Conservation (phyloP, 2,329 filamentous ascomycete species). For the Cyphellophora europaea region DNA sequence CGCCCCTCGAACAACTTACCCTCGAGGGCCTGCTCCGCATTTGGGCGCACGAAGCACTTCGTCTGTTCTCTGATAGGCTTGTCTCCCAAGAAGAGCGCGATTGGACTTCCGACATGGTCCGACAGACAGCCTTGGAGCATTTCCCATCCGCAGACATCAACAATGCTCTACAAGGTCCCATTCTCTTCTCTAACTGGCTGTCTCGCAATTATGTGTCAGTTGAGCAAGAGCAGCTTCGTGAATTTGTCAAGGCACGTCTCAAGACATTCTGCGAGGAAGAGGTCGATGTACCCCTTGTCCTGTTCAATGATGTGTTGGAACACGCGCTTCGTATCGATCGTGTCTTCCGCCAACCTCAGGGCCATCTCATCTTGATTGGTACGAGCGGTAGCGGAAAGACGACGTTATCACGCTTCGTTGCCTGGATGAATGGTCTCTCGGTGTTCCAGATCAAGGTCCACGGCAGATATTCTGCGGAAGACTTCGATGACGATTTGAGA, state of each 20-base stretch:
- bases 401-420: slow-evolving; percentile 92
- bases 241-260: slow-evolving; percentile 94
- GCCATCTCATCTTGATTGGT: slow-evolving; percentile 95
- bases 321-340: slow-evolving; percentile 97
- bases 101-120: slow-evolving; percentile 88
- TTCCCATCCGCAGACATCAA: slow-evolving; percentile 94
- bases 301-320: slow-evolving; percentile 99
- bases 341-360: slow-evolving; percentile 96
- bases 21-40: slow-evolving; percentile 91
- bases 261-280: slow-evolving; percentile 99
- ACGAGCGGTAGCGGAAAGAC: slow-evolving; percentile 99
- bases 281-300: slow-evolving; percentile 91
- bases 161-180: slow-evolving; percentile 81
- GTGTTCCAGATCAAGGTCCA: slow-evolving; percentile 99
- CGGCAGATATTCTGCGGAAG: slow-evolving; percentile 93
- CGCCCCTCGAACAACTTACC: slow-evolving; percentile 76
- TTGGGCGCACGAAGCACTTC: slow-evolving; percentile 94
- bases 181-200: slow-evolving; percentile 98
- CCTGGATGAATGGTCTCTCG: slow-evolving; percentile 99
- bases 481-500: slow-evolving; percentile 95
- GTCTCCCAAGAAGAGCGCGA: slow-evolving; percentile 87
- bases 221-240: slow-evolving; percentile 84
- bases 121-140: slow-evolving; percentile 74
- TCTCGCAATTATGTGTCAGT: slow-evolving; percentile 98
- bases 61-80: slow-evolving; percentile 93